Evolutionary conservation across 1,284 basidiomycete species (phyloP).

Genomic region (Porogramme epimiltina): DNA sequence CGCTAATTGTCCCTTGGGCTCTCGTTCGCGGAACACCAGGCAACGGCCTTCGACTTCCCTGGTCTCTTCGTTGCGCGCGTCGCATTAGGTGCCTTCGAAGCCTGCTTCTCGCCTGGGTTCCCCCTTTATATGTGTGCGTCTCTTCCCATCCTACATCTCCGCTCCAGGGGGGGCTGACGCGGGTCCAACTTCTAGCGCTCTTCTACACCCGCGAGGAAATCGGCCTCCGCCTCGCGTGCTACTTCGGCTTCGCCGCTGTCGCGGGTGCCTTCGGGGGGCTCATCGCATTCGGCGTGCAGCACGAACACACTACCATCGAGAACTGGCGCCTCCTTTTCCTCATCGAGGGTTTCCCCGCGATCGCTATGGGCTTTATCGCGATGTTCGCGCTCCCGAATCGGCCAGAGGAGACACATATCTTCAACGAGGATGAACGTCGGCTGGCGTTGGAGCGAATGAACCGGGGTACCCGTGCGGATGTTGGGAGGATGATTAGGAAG

Average conservation of each 20-base stretch:
- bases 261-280: constrained; percentile 79
- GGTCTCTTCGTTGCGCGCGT: constrained; percentile 61
- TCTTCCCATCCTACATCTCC: too few species aligned
- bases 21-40: constrained; percentile 35
- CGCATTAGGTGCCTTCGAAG: constrained; percentile 70
- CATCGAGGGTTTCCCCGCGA: constrained; percentile 72
- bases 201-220: constrained; percentile 77
- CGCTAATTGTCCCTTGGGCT: neutral
- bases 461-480: constrained; percentile 65
- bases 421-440: constrained; percentile 73
- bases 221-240: constrained; percentile 71
- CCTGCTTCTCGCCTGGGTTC: constrained; percentile 72
- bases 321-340: constrained; percentile 77
- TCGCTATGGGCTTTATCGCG: constrained; percentile 71
- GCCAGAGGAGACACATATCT: constrained; percentile 73
- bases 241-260: constrained; percentile 80
- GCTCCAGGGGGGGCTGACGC: too few species aligned
- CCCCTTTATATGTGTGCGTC: constrained; percentile 66
- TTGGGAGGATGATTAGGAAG: constrained; percentile 65
- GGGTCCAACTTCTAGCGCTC: constrained; percentile 39
- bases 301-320: constrained; percentile 48
- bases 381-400: constrained; percentile 73
- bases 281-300: constrained; percentile 71
- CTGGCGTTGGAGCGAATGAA: constrained; percentile 78
- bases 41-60: constrained; percentile 57